phyloP scores from a whole-genome alignment of 2,329 filamentous ascomycete genomes.

The Ambrosiella cleistominuta region DNA sequence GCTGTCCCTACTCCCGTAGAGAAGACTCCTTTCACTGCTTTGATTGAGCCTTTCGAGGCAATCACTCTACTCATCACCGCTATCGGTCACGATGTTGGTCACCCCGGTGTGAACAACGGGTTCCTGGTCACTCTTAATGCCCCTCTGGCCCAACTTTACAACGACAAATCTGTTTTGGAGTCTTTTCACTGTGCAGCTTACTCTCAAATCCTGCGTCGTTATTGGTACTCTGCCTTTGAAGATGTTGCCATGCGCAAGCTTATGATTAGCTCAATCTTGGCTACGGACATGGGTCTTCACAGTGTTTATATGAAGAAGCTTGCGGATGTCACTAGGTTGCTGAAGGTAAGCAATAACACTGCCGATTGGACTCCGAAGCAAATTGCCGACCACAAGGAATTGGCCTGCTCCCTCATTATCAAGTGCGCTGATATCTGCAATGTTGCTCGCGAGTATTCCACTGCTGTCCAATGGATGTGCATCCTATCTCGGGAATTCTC shows the following conservation, averaged over 20 bases:
- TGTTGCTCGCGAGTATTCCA: constrained; percentile 69
- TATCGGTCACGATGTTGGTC: constrained; percentile 95
- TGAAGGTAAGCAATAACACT: constrained; percentile 46
- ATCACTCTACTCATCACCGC: constrained; percentile 81
- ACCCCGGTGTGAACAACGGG: constrained; percentile 94
- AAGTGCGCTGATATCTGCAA: constrained; percentile 99
- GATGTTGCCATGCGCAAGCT: constrained; percentile 66
- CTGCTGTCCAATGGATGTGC: constrained; percentile 76
- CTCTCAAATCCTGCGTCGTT: constrained; percentile 79
- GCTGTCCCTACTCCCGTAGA: constrained; percentile 19
- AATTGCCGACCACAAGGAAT: constrained; percentile 55
- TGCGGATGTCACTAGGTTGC: constrained; percentile 60
- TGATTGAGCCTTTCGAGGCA: constrained; percentile 75
- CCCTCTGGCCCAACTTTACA: constrained; percentile 85
- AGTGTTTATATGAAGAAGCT: constrained; percentile 92
- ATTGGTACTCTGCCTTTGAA: constrained; percentile 74
- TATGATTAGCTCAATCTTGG: constrained; percentile 94
- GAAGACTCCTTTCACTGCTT: constrained; percentile 49
- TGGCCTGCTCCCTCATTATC: constrained; percentile 82
- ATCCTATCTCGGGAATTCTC: constrained; percentile 93
- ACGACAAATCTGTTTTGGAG: constrained; percentile 89
- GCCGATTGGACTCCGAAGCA: constrained; percentile 64
- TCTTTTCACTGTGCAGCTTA: constrained; percentile 96
- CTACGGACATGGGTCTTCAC: constrained; percentile 93
- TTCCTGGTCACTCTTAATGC: constrained; percentile 86